Percentiles rank a stretch among this genome's conserved stretches.
Evolutionary conservation across 2,329 filamentous ascomycete species (phyloP).

Genomic region (Sporothrix mexicana): DNA sequence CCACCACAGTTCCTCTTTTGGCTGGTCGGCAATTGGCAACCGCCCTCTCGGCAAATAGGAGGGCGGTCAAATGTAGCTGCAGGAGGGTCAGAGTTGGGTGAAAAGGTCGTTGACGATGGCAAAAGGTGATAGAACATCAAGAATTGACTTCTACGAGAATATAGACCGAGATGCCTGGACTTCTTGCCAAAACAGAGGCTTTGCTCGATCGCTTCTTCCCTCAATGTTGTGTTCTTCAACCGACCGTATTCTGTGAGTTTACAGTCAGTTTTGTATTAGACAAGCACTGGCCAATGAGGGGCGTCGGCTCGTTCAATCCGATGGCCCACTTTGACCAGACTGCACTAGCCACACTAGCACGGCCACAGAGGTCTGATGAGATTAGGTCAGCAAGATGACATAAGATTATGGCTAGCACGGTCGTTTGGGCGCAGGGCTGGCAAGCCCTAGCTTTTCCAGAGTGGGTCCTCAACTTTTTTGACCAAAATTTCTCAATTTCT

Average conservation of each 20-base stretch:
- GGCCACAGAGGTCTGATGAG: neutral
- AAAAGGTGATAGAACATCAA: neutral
- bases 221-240: neutral
- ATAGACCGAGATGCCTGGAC: neutral
- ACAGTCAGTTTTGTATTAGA: neutral
- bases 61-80: constrained; percentile 3
- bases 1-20: neutral
- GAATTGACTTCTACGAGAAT: neutral
- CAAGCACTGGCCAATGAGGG: constrained; percentile 23
- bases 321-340: neutral
- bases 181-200: neutral
- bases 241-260: neutral
- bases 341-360: constrained; percentile 27
- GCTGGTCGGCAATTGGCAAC: constrained; percentile 32
- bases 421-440: constrained; percentile 19
- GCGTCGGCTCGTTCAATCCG: constrained; percentile 29
- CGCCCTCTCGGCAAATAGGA: constrained; percentile 32
- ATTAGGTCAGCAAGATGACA: constrained; percentile 11
- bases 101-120: neutral
- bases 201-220: constrained; percentile 11
- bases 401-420: neutral
- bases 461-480: constrained; percentile 24
- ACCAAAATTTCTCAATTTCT: constrained; percentile 2
- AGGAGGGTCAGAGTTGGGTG: neutral
- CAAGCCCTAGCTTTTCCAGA: constrained; percentile 24